Evolutionary conservation across 495 filamentous ascomycete species (phyloP).

Genomic region (Lasiosphaeria ovina): DNA sequence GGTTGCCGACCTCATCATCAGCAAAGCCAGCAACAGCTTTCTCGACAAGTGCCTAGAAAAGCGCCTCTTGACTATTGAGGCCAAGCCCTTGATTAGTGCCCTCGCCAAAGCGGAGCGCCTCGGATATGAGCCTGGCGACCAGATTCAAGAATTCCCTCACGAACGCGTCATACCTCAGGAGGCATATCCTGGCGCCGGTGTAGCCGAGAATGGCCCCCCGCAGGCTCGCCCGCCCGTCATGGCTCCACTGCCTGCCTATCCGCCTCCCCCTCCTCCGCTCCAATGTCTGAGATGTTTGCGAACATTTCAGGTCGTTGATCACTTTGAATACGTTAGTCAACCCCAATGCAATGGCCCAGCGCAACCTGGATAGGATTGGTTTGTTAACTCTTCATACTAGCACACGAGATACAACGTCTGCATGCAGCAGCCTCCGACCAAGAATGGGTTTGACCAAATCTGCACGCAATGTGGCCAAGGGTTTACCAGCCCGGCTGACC

Average conservation of each 20-base stretch:
- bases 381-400: constrained; percentile 19
- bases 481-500: constrained; percentile 32
- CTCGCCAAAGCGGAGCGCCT: constrained; percentile 50
- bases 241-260: constrained; percentile 6
- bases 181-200: constrained; percentile 22
- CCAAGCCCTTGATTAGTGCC: constrained; percentile 47
- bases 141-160: constrained; percentile 37
- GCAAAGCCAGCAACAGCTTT: constrained; percentile 44
- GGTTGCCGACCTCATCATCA: constrained; percentile 38
- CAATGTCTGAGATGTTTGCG: constrained; percentile 43
- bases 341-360: neutral
- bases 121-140: constrained; percentile 45
- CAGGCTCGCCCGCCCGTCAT: constrained; percentile 7
- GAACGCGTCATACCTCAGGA: constrained; percentile 35
- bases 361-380: neutral
- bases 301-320: constrained; percentile 29
- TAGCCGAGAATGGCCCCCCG: constrained; percentile 10
- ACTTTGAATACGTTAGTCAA: constrained; percentile 43
- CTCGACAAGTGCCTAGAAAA: constrained; percentile 45
- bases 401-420: constrained; percentile 42
- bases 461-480: constrained; percentile 43
- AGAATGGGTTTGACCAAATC: constrained; percentile 29
- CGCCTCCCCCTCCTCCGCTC: constrained; percentile 5
- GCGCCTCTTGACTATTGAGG: constrained; percentile 47
- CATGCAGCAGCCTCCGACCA: constrained; percentile 27